phyloP scores from a whole-genome alignment of 208 protist species.

The Herpetomonas tarakana region DNA sequence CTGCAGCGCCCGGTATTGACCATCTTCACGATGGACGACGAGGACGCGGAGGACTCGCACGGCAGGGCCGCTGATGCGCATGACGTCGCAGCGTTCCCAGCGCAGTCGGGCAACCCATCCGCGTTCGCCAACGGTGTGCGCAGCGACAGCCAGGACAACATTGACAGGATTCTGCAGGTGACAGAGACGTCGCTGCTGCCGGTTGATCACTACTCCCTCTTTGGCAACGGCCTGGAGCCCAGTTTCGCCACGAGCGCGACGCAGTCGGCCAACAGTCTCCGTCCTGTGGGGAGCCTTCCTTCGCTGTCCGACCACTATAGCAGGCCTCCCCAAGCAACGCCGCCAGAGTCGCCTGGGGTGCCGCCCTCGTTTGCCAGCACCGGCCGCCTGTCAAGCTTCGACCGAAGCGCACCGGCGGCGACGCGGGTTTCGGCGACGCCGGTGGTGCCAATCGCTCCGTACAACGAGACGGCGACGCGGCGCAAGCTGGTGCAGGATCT shows the following conservation, averaged over 20 bases:
- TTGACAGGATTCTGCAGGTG: slow-evolving; percentile 1
- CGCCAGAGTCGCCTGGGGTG: not conserved
- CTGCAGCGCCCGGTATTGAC: slow-evolving; percentile 27
- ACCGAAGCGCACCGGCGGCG: not conserved
- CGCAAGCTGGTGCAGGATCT: slow-evolving; percentile 24
- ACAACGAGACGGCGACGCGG: slow-evolving; percentile 23
- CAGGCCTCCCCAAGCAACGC: no score
- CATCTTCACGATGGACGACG: slow-evolving; percentile 43
- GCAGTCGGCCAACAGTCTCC: not conserved
- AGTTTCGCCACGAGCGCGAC: not conserved
- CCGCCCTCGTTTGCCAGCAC: not conserved
- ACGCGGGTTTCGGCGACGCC: slow-evolving; percentile 35
- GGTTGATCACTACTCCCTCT: slow-evolving; percentile 16
- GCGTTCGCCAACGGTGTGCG: not conserved
- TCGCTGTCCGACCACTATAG: not conserved
- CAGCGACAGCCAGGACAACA: not conserved
- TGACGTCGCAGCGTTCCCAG: not conserved
- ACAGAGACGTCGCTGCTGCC: slow-evolving; percentile 22
- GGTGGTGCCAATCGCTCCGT: slow-evolving; percentile 50
- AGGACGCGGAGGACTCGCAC: slow-evolving; percentile 11
- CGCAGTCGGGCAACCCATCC: no score
- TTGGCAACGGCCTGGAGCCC: slow-evolving; percentile 6
- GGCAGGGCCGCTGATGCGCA: not conserved
- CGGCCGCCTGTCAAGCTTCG: not conserved
- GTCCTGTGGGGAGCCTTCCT: not conserved